Percentiles rank a stretch among this genome's conserved stretches.
These are phyloP conservation scores for Yamadazyma epiphylla DNA, from an alignment of 1,139 yeast genomes.

Conservation along the genomic window DNA sequence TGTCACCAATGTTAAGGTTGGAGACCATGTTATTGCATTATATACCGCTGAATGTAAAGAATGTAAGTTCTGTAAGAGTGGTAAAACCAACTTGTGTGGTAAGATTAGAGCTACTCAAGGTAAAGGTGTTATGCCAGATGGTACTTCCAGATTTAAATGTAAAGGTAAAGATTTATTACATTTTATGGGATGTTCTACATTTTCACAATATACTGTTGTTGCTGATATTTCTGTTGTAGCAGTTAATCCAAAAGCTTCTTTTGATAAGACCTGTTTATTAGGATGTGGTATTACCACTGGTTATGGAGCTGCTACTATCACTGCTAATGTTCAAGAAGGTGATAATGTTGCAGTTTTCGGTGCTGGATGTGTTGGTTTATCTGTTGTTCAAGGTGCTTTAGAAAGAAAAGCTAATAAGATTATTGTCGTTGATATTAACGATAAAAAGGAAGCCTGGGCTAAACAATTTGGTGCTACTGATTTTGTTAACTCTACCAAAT, in stretches of 20 bases:
- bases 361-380: constrained; percentile 94
- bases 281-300: constrained; percentile 99
- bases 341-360: constrained; percentile 96
- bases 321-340: constrained; percentile 89
- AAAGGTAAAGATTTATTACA: constrained; percentile 83
- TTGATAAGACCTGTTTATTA: constrained; percentile 83
- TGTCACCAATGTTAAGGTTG: constrained; percentile 78
- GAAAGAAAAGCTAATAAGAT: constrained; percentile 78
- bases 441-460: constrained; percentile 82
- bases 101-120: constrained; percentile 65
- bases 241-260: constrained; percentile 76
- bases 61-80: constrained; percentile 92
- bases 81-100: constrained; percentile 93
- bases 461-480: constrained; percentile 91
- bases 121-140: constrained; percentile 65
- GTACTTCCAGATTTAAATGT: constrained; percentile 80
- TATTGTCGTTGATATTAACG: constrained; percentile 85
- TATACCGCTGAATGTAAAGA: constrained; percentile 96
- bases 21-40: constrained; percentile 87
- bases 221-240: constrained; percentile 98
- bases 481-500: constrained; percentile 77
- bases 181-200: constrained; percentile 97
- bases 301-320: constrained; percentile 93
- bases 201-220: constrained; percentile 94
- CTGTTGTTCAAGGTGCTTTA: constrained; percentile 92